Evolutionary conservation across 495 filamentous ascomycete genomes (phyloP).

Genomic region (Patellaria atrata): DNA sequence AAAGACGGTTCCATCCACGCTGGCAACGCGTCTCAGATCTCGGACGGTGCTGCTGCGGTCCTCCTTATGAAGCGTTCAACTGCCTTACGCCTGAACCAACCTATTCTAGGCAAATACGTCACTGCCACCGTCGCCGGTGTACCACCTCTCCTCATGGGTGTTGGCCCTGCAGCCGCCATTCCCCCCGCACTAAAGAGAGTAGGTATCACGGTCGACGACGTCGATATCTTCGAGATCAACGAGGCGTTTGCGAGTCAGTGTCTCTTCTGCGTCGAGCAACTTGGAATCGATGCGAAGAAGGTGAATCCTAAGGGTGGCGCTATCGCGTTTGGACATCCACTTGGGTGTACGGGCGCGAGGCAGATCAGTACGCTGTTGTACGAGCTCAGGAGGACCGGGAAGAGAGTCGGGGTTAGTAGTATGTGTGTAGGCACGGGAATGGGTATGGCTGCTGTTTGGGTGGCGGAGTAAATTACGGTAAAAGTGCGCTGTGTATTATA

Average conservation of each 20-base stretch:
- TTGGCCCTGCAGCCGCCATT: slow-evolving; percentile 93
- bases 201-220: slow-evolving; percentile 74
- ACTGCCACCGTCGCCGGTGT: slow-evolving; percentile 75
- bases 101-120: slow-evolving; percentile 82
- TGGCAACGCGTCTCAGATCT: slow-evolving; percentile 90
- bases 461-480: slow-evolving; percentile 58
- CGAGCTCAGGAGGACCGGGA: slow-evolving; percentile 65
- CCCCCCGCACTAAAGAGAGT: slow-evolving; percentile 79
- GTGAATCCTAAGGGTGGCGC: slow-evolving; percentile 96
- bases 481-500: too few relatives aligned
- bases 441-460: slow-evolving; percentile 94
- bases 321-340: slow-evolving; percentile 95
- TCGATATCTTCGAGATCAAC: slow-evolving; percentile 98
- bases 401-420: slow-evolving; percentile 81
- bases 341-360: slow-evolving; percentile 85
- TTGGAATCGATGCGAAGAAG: slow-evolving; percentile 65
- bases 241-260: slow-evolving; percentile 96
- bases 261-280: slow-evolving; percentile 81
- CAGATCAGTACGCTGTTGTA: slow-evolving; percentile 86
- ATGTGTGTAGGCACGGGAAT: slow-evolving; percentile 98
- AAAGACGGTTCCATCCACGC: slow-evolving; percentile 90
- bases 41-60: slow-evolving; percentile 89
- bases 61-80: slow-evolving; percentile 91
- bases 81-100: slow-evolving; percentile 74
- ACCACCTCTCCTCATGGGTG: slow-evolving; percentile 84